Evolutionary conservation across 106 monocot genomes (phyloP).

Genomic region (Dendrobium catenatum): DNA sequence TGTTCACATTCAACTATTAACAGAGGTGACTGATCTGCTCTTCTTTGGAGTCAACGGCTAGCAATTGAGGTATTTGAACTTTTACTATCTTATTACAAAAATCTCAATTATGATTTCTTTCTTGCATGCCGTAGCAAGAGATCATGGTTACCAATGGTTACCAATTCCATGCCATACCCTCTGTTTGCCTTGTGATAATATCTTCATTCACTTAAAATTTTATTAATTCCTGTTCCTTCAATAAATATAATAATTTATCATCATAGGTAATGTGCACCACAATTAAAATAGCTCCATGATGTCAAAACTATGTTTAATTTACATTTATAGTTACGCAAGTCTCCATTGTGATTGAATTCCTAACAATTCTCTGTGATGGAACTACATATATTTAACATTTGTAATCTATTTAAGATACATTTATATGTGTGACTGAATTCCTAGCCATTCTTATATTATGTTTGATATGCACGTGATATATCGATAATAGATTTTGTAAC

Average conservation of each 20-base stretch:
- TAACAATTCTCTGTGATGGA: not conserved
- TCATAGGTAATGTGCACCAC: not conserved
- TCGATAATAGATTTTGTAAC: too few relatives aligned
- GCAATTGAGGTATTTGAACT: conserved; percentile 66
- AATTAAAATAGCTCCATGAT: not conserved
- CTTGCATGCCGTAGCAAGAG: not conserved
- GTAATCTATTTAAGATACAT: too few relatives aligned
- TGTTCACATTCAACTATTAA: conserved; percentile 29
- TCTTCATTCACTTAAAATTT: not conserved
- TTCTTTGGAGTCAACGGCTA: conserved; percentile 71
- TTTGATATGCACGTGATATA: too few relatives aligned
- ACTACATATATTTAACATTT: too few relatives aligned
- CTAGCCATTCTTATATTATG: too few relatives aligned
- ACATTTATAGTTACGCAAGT: not conserved
- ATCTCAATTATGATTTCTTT: not conserved
- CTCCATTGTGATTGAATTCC: not conserved
- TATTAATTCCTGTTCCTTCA: not conserved
- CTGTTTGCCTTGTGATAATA: not conserved
- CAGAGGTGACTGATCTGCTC: conserved; percentile 25
- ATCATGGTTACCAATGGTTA: not conserved
- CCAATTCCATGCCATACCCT: not conserved
- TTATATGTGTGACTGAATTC: too few relatives aligned
- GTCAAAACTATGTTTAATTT: not conserved
- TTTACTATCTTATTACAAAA: not conserved
- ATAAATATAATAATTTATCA: not conserved